Base-by-base conservation (phyloP, 1,284 basidiomycete genomes). In the Trametes versicolor region DNA sequence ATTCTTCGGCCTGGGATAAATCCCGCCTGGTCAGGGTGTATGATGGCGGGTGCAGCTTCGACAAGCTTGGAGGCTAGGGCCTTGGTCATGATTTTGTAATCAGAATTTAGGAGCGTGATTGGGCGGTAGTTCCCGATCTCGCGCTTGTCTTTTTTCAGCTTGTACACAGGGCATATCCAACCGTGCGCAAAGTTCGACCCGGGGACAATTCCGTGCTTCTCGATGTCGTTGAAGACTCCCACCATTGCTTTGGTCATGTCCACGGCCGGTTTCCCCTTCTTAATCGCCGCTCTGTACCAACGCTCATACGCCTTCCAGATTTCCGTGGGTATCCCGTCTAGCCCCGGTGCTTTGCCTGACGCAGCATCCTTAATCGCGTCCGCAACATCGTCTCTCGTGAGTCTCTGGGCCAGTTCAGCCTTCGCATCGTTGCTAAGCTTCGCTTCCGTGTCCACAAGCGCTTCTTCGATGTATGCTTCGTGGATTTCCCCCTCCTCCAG, bases 71-170 rank as follows among this genome's bases (percentile, higher is more conserved):
- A 37, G 2, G 75, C 66, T 0, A 75, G 55, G 10, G 60, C 62
- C 51, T 71, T 74, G 0, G 74, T 76, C 48, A 72, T 58, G 3
- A 74, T 32, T 57, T 77, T 77, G 51, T 78, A 77, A 64, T 78
- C 76, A 0, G 71, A 63, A 66, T 79, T 79, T 0, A 79, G 75
- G 0, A 77, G 68, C 9, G 75, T 76, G n/a, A 79, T 78, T 0
- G 77, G 78, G 0, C 75, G 50, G 64, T 79, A 78, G 68, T 78
- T 78, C 0, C 57, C 63, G 0, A 77, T 75, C 2, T 74, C 64
- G 0, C 51, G 43, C 7, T 47, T 48, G 21, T 76, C 71, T 15
- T 36, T 36, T 12, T 52, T 52, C 2, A 52, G 50, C 29, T 50
- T 50, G 49, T 50, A 50, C 7, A 79, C 57, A 0, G 74, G 78